These are phyloP conservation scores for Protomyces arabidopsidicola DNA, from an alignment of 1,139 yeast species.

Conservation along the genomic window DNA sequence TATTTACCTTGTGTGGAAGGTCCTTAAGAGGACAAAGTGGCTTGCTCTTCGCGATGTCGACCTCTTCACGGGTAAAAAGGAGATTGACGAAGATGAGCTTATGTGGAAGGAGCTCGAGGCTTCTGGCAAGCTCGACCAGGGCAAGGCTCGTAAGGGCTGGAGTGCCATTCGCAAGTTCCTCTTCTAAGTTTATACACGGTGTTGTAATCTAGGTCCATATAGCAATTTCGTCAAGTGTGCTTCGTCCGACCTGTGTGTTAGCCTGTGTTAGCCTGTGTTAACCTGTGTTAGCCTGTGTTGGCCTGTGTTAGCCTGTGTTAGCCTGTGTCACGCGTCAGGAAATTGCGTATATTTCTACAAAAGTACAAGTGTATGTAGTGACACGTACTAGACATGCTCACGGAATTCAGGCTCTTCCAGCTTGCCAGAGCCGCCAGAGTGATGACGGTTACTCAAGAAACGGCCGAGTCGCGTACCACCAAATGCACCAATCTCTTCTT, in stretches of 20 bases:
- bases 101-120: conserved; percentile 20
- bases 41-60: conserved; percentile 11
- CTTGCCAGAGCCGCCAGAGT: conserved; percentile 9
- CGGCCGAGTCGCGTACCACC: conserved; percentile 14
- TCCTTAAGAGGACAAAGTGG: conserved; percentile 17
- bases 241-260: too few species aligned
- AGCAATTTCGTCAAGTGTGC: too few species aligned
- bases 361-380: too few species aligned
- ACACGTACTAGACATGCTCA: background rate
- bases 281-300: too few species aligned
- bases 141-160: conserved; percentile 8
- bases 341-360: too few species aligned
- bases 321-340: too few species aligned
- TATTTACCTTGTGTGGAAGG: conserved; percentile 42
- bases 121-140: conserved; percentile 14
- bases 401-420: conserved; percentile 5
- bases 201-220: too few species aligned
- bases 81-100: conserved; percentile 25
- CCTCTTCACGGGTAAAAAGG: conserved; percentile 23
- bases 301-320: too few species aligned
- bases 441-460: conserved; percentile 13
- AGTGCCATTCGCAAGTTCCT: conserved; percentile 17
- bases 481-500: background rate
- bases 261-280: too few species aligned
- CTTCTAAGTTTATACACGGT: background rate